Evolutionary conservation across 2,329 filamentous ascomycete genomes (phyloP), one percentile per base, ranked within the genome.

Genomic region (Incumbomyces lentus): DNA sequence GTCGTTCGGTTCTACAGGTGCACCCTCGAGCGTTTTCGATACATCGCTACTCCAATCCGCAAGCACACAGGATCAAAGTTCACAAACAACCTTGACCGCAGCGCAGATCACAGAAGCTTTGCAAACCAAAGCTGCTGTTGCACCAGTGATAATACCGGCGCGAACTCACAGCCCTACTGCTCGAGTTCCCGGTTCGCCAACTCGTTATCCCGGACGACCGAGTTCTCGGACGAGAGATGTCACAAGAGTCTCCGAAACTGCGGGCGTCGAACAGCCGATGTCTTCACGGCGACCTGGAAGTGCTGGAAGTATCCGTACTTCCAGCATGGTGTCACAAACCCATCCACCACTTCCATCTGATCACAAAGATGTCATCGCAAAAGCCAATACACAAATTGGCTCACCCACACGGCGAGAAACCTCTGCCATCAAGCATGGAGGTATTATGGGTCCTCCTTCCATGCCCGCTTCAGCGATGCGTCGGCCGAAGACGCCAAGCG

Each of bases 1-100:
- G 22, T 34, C 57, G 2, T 39, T 58, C 16, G 53, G 52, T 30
- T 50, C 56, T 10, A 49, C 49, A 19, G 55, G 49, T 13, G 52
- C 52, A 34, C 51, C 50, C 13, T 29, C 52, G n/a, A 54, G 53
- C 18, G 48, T 58, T 16, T 31, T 45, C 11, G 22, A 19, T 22
- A 7, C 2, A 17, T 12, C 33, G 6, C 14, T 37, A 13, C 14
- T 37, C 8, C 17, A 31, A 13, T 14, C 18, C 29, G 17, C 26
- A 14, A 38, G 4, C 46, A 82, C 74, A 50, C 68, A 72, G 16
- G 86, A 94, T 57, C 82, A 84, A 54, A 78, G 81, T 44, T 83
- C 84, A 12, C 90, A 95, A 66, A 95, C 89, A 18, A 74, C 82
- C 33, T 71, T 95, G 26, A 93, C 87, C n/a, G 78, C 85, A 0